Evolutionary conservation across 2,329 filamentous ascomycete genomes (phyloP).

Genomic region (Grosmannia huntii): DNA sequence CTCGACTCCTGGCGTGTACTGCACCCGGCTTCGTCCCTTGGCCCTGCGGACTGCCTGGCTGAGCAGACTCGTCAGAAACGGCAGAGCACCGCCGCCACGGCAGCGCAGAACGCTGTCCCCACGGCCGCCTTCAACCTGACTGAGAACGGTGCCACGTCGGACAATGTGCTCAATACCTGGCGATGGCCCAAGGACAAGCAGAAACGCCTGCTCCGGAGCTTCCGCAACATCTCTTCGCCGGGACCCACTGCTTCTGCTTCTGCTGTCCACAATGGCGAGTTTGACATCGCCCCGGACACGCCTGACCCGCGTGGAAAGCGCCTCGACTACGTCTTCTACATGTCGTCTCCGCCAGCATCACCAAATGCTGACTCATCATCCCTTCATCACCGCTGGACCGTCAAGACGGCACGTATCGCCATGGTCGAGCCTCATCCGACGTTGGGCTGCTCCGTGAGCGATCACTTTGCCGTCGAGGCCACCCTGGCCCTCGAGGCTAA

Average conservation of each 20-base stretch:
- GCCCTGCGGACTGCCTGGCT: constrained; percentile 50
- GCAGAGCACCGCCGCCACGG: neutral
- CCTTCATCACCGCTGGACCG: constrained; percentile 42
- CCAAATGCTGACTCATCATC: constrained; percentile 32
- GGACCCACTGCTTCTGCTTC: neutral
- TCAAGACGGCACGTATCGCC: constrained; percentile 58
- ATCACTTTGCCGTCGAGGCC: constrained; percentile 86
- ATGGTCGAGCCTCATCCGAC: constrained; percentile 73
- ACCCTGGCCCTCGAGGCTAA: constrained; percentile 36
- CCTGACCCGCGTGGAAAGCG: constrained; percentile 68
- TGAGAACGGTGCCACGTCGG: constrained; percentile 78
- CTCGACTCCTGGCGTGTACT: constrained; percentile 74
- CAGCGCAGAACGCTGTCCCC: constrained; percentile 35
- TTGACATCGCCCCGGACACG: constrained; percentile 38
- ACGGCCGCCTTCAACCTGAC: constrained; percentile 64
- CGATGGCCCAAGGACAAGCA: constrained; percentile 48
- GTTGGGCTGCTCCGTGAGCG: constrained; percentile 75
- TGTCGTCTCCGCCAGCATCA: constrained; percentile 17
- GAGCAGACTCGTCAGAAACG: constrained; percentile 44
- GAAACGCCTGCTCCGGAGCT: constrained; percentile 8
- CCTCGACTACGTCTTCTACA: constrained; percentile 81
- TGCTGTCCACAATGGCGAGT: neutral
- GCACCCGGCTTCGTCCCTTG: constrained; percentile 73
- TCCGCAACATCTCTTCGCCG: neutral
- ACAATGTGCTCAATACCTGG: constrained; percentile 84